These are phyloP conservation scores for Zalaria obscura DNA, from an alignment of 2,329 filamentous ascomycete species.

Conservation along the genomic window DNA sequence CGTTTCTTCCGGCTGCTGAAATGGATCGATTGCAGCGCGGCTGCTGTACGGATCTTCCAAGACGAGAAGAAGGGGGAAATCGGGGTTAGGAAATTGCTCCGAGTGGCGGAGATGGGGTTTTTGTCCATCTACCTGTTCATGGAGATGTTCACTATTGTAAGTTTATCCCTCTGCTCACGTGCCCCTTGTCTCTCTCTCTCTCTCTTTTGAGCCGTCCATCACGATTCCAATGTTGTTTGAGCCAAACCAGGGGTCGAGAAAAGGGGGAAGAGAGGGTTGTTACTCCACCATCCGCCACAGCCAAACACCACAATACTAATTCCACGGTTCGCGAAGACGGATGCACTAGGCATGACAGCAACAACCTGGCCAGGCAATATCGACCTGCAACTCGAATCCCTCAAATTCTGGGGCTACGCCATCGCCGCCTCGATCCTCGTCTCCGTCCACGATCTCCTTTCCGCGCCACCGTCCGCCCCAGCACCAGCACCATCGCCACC, in stretches of 20 bases:
- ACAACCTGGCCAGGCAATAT: conserved; percentile 25
- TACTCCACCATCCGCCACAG: too few species aligned
- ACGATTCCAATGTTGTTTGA: too few species aligned
- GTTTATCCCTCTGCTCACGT: conserved; percentile 15
- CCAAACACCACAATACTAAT: too few species aligned
- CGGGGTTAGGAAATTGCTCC: neutral
- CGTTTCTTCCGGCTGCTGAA: conserved; percentile 56
- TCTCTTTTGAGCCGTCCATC: neutral
- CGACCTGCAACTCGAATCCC: conserved; percentile 41
- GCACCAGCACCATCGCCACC: too few species aligned
- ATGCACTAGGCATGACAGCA: conserved; percentile 37
- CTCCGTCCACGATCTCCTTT: conserved; percentile 28
- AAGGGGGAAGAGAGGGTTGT: too few species aligned
- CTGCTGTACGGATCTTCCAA: neutral
- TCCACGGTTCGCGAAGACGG: conserved; percentile 7
- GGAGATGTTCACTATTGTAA: conserved; percentile 49
- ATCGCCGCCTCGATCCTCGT: conserved; percentile 36
- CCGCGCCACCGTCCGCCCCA: conserved; percentile 3
- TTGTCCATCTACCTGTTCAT: conserved; percentile 54
- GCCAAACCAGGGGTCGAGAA: too few species aligned
- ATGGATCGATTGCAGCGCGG: conserved; percentile 18
- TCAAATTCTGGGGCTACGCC: conserved; percentile 57
- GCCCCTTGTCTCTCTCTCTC: conserved; percentile 9
- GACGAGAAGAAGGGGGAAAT: neutral
- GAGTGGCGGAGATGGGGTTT: conserved; percentile 13